Percentiles rank a stretch among this genome's conserved stretches.
These are phyloP conservation scores for Fusarium algeriense DNA, from an alignment of 2,329 filamentous ascomycete genomes.

Conservation along the genomic window DNA sequence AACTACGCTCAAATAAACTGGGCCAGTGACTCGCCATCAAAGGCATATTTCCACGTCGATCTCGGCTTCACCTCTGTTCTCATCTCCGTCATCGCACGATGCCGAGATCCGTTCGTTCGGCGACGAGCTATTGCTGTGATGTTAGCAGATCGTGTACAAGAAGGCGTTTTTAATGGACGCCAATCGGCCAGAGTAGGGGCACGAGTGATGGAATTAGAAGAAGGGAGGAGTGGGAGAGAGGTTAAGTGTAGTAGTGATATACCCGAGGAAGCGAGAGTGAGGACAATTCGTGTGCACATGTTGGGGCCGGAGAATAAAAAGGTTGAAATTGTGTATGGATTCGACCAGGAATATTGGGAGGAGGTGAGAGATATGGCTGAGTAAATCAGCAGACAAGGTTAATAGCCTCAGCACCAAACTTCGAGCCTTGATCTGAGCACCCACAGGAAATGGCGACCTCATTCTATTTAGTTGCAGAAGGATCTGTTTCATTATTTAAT, in stretches of 20 bases:
- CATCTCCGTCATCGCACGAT: conserved; percentile 19
- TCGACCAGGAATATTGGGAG: conserved; percentile 7
- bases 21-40: neutral
- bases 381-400: neutral
- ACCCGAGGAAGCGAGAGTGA: neutral
- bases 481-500: neutral
- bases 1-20: neutral
- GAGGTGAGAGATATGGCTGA: conserved; percentile 11
- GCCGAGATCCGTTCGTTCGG: conserved; percentile 18
- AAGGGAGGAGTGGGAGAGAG: conserved; percentile 2
- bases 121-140: conserved; percentile 20
- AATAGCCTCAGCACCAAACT: too few species aligned
- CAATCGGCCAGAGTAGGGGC: conserved; percentile 19
- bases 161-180: conserved; percentile 16
- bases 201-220: conserved; percentile 27
- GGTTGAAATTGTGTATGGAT: conserved; percentile 19
- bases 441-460: neutral
- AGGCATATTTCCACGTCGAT: conserved; percentile 27
- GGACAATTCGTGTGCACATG: conserved; percentile 18
- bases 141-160: conserved; percentile 20
- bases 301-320: neutral
- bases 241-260: conserved; percentile 18
- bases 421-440: too few species aligned
- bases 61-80: conserved; percentile 24
- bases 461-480: neutral